phyloP scores from a whole-genome alignment of 495 filamentous ascomycete species.

The Lasiosphaeria miniovina region DNA sequence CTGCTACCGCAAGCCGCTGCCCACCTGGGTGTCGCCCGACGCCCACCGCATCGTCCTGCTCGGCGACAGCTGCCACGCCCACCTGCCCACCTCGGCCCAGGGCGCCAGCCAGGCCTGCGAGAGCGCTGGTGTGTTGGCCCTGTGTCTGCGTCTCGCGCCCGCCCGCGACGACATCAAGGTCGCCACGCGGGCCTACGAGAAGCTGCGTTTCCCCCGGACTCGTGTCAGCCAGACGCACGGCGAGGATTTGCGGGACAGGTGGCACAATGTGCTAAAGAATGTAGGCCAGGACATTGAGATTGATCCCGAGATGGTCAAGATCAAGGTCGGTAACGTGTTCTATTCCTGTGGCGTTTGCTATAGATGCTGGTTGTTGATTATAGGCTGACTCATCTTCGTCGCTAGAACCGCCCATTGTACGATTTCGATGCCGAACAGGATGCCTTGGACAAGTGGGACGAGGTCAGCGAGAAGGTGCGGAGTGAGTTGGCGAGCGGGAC shows the following conservation, averaged over 20 bases:
- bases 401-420: slow-evolving; percentile 47
- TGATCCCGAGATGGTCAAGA: slow-evolving; percentile 52
- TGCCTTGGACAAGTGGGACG: slow-evolving; percentile 42
- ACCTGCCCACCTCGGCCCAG: slow-evolving; percentile 48
- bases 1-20: slow-evolving; percentile 47
- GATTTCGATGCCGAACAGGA: slow-evolving; percentile 51
- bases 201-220: slow-evolving; percentile 46
- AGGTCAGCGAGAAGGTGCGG: slow-evolving; percentile 34
- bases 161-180: slow-evolving; percentile 42
- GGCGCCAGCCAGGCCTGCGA: slow-evolving; percentile 51
- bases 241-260: slow-evolving; percentile 51
- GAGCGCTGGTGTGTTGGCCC: slow-evolving; percentile 45
- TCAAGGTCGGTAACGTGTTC: slow-evolving; percentile 22
- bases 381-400: slow-evolving; percentile 1
- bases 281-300: slow-evolving; percentile 47
- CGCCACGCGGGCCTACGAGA: slow-evolving; percentile 52
- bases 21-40: slow-evolving; percentile 43
- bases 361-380: background rate
- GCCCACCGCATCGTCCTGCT: slow-evolving; percentile 46
- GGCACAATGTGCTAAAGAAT: slow-evolving; percentile 50
- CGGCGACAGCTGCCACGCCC: slow-evolving; percentile 49
- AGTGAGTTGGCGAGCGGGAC: slow-evolving; percentile 39
- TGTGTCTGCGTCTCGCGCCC: slow-evolving; percentile 41
- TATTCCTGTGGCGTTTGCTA: background rate
- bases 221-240: slow-evolving; percentile 49